Conservation (phyloP, 2,329 filamentous ascomycete genomes). For the Talaromyces piceae region DNA sequence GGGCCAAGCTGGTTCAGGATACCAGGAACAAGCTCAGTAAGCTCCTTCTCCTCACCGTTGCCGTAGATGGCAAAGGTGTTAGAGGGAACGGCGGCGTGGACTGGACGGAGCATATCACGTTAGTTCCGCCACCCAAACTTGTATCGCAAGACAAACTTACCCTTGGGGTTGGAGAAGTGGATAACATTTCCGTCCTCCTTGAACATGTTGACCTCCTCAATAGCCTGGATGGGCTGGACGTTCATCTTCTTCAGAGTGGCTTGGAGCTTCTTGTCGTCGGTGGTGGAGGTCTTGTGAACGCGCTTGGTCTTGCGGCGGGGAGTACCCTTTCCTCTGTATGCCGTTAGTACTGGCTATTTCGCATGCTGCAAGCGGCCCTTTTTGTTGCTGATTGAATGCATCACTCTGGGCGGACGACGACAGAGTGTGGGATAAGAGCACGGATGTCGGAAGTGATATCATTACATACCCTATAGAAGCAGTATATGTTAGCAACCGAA, state of each 20-base stretch:
- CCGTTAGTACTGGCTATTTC: slow-evolving; percentile 1
- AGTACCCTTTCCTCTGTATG: slow-evolving; percentile 83
- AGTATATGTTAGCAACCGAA: neutral
- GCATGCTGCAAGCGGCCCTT: neutral
- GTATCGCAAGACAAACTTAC: slow-evolving; percentile 52
- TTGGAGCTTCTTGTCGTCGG: slow-evolving; percentile 99
- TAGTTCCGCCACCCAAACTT: no score
- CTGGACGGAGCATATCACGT: slow-evolving; percentile 44
- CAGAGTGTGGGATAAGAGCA: neutral
- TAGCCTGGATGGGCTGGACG: slow-evolving; percentile 97
- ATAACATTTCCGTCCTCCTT: slow-evolving; percentile 99
- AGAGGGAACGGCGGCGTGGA: slow-evolving; percentile 91
- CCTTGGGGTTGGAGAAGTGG: slow-evolving; percentile 96
- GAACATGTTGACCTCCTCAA: slow-evolving; percentile 99
- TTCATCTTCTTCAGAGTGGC: slow-evolving; percentile 97
- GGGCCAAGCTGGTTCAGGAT: slow-evolving; percentile 99
- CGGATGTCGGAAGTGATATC: neutral
- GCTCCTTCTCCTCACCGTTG: slow-evolving; percentile 97
- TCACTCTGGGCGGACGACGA: neutral
- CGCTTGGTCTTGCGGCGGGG: slow-evolving; percentile 98
- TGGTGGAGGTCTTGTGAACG: slow-evolving; percentile 82
- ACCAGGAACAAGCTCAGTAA: slow-evolving; percentile 96
- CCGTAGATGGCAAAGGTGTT: slow-evolving; percentile 99
- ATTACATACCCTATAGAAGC: neutral
- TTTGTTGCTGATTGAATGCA: neutral